Conservation (phyloP, 805 yeast species). For the Jamesozyma lodderae region DNA sequence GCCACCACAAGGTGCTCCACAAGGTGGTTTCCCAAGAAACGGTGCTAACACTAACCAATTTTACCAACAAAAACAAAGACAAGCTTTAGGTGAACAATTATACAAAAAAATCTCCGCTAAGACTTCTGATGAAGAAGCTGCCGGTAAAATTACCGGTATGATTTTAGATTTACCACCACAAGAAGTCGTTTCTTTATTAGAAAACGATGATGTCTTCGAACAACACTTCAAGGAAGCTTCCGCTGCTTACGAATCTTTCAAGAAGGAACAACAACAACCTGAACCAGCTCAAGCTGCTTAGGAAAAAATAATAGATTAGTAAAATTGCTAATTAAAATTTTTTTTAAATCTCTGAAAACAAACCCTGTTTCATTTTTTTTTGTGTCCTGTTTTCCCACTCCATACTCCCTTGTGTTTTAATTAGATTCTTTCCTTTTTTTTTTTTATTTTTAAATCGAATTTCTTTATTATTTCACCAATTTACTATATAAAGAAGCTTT, state of each 20-base stretch:
- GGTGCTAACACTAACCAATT: conserved; percentile 30
- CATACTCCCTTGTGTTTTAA: neutral
- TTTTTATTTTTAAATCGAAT: neutral
- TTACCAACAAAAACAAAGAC: conserved; percentile 90
- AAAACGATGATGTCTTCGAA: conserved; percentile 82
- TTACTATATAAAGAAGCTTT: neutral
- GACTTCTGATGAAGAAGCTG: conserved; percentile 87
- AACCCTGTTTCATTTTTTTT: no score
- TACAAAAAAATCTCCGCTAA: conserved; percentile 86
- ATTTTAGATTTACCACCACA: conserved; percentile 88
- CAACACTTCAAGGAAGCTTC: conserved; percentile 90
- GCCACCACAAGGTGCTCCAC: conserved; percentile 61
- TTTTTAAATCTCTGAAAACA: no score
- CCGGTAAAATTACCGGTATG: conserved; percentile 99
- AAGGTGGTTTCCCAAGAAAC: conserved; percentile 41
- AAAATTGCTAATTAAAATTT: no score
- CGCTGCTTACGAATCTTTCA: conserved; percentile 87
- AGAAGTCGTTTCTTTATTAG: conserved; percentile 81
- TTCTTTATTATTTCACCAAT: neutral
- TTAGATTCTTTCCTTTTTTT: neutral
- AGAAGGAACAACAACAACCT: conserved; percentile 39
- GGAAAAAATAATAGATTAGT: no score
- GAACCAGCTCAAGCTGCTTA: conserved; percentile 6
- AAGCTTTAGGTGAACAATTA: conserved; percentile 94
- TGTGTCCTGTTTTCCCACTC: no score